Evolutionary conservation across 805 yeast genomes (phyloP).

Genomic region (Candida loeiensis): DNA sequence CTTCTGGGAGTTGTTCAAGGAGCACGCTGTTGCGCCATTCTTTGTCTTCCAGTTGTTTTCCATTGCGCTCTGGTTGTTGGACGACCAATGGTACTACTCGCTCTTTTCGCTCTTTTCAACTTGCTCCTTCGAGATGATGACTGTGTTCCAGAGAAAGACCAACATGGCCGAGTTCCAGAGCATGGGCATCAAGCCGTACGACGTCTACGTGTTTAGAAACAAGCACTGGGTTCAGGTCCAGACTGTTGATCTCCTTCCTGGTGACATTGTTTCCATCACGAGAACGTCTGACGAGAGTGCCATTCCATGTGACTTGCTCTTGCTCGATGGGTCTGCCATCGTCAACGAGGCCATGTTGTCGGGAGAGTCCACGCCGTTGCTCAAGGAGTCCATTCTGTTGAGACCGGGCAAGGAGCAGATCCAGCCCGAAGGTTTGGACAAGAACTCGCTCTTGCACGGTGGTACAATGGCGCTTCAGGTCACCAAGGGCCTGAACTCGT

Average conservation of each 20-base stretch:
- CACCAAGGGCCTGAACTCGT: slow-evolving; percentile 55
- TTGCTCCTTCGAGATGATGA: slow-evolving; percentile 87
- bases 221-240: slow-evolving; percentile 63
- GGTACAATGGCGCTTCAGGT: slow-evolving; percentile 96
- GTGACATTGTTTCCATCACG: slow-evolving; percentile 81
- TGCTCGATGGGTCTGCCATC: slow-evolving; percentile 87
- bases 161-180: slow-evolving; percentile 94
- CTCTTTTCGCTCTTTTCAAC: slow-evolving; percentile 89
- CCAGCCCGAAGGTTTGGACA: slow-evolving; percentile 80
- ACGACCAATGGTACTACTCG: slow-evolving; percentile 95
- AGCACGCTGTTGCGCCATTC: slow-evolving; percentile 97
- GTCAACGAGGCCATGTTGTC: slow-evolving; percentile 98
- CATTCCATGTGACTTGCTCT: slow-evolving; percentile 86
- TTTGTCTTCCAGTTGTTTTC: slow-evolving; percentile 96
- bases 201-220: slow-evolving; percentile 68
- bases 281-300: slow-evolving; percentile 92
- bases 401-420: slow-evolving; percentile 70
- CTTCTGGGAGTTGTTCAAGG: slow-evolving; percentile 84
- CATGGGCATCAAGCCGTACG: slow-evolving; percentile 94
- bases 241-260: slow-evolving; percentile 80
- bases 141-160: slow-evolving; percentile 91
- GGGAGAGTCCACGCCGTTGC: slow-evolving; percentile 95
- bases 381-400: slow-evolving; percentile 84
- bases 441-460: slow-evolving; percentile 85
- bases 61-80: slow-evolving; percentile 92